Evolutionary conservation across 225 moss, liverwort and hornwort species (phyloP), one percentile per base, ranked within the genome.

Genomic region (Marchantia polymorpha): DNA sequence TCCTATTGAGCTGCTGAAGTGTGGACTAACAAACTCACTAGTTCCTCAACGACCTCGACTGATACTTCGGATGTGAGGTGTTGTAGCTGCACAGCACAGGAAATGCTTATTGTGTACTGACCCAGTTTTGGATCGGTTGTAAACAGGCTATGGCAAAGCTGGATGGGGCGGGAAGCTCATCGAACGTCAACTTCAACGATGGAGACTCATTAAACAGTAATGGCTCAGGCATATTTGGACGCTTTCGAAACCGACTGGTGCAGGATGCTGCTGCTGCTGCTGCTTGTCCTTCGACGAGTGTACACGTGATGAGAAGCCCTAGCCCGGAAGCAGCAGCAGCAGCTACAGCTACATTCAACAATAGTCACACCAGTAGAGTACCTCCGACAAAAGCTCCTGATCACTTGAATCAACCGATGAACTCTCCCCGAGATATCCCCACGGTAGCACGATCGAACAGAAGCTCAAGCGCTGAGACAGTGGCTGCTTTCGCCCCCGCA

Each of bases 101-200:
- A 39, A 39, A 2, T 39, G 39, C 39, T 39, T n/a, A 66, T n/a
- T 51, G 52, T 75, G 10, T 58, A 19, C 7, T 54, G 26, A 75
- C 13, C 13, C 12, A 1, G 53, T 13, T 3, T 20, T 74, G 29
- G 12, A 56, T 7, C 27, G 25, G 0, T 56, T 75, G 3, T 17
- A n/a, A 20, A 50, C 68, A 79, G 78, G 78, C 78, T 68, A 79
- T 79, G 78, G 69, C 78, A n/a, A 79, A 69, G 78, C 19, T 79
- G 53, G 78, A 79, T 15, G 52, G 56, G 19, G 20, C 46, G 52
- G 69, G 68, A 13, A 69, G 58, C 27, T 27, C 53, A 56, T 52
- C 68, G 30, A 52, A 10, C 8, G 29, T 13, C 11, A 67, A 50
- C 49, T 25, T 64, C 26, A 30, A 79, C 12, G 52, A 70, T 15